These are phyloP conservation scores for Globisporangium iwayamae DNA, from an alignment of 352 stramenopile genomes.

Conservation along the genomic window DNA sequence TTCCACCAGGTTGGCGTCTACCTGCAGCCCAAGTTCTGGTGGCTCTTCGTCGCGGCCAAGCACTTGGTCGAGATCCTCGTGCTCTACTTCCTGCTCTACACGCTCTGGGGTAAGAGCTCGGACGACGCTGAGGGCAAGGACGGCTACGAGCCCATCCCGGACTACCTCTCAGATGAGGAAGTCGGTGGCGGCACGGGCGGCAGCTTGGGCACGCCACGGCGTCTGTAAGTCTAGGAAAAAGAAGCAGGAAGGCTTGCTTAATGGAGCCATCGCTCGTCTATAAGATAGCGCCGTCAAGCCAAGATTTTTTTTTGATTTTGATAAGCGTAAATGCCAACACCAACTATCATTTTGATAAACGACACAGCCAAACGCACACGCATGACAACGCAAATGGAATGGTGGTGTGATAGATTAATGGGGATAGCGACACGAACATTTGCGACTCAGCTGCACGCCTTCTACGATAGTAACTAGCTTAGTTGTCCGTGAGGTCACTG, in stretches of 20 bases:
- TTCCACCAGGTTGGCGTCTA: slow-evolving; percentile 87
- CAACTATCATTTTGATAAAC: not conserved
- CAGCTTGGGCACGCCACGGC: slow-evolving; percentile 10
- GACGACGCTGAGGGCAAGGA: slow-evolving; percentile 66
- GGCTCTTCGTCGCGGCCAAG: slow-evolving; percentile 92
- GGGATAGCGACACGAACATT: not conserved
- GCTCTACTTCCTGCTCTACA: slow-evolving; percentile 94
- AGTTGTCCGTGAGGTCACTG: slow-evolving; percentile 79
- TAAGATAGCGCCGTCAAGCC: not conserved
- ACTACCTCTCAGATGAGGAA: slow-evolving; percentile 61
- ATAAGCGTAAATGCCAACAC: not conserved
- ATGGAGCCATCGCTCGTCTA: not conserved
- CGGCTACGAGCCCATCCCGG: slow-evolving; percentile 75
- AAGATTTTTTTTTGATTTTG: not conserved
- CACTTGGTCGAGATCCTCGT: slow-evolving; percentile 92
- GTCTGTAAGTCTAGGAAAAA: slow-evolving; percentile 1
- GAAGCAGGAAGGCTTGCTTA: not conserved
- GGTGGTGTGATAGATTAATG: slow-evolving; percentile 4
- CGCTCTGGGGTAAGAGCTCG: slow-evolving; percentile 84
- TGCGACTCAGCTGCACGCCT: not conserved
- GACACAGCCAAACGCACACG: too few species aligned
- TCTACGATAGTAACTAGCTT: slow-evolving; percentile 2
- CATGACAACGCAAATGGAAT: not conserved
- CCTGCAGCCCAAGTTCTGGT: slow-evolving; percentile 87
- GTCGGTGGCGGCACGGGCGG: not conserved